phyloP scores from a whole-genome alignment of 1,284 basidiomycete species.

The Pyrrhoderma noxium region DNA sequence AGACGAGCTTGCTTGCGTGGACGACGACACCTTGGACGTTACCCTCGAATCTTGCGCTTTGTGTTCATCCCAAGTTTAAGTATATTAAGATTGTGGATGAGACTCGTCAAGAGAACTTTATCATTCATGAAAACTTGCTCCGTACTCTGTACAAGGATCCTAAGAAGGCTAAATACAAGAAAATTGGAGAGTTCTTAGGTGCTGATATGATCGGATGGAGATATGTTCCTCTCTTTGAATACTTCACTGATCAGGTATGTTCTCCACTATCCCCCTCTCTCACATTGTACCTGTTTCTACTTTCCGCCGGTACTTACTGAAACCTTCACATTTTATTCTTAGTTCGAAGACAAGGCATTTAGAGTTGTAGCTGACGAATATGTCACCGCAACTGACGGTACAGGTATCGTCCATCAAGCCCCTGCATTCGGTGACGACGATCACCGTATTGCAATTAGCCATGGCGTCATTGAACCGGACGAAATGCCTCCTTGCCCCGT shows the following conservation, averaged over 20 bases:
- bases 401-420: constrained; percentile 98
- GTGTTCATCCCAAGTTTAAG: constrained; percentile 92
- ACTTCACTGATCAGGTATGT: constrained; percentile 86
- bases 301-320: not conserved
- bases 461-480: constrained; percentile 77
- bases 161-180: constrained; percentile 96
- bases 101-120: constrained; percentile 84
- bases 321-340: not conserved
- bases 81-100: constrained; percentile 98
- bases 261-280: not conserved
- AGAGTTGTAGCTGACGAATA: constrained; percentile 87
- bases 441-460: constrained; percentile 84
- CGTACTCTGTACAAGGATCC: constrained; percentile 94
- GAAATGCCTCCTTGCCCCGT: constrained; percentile 96
- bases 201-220: constrained; percentile 94
- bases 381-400: constrained; percentile 91
- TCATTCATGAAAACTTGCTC: constrained; percentile 86
- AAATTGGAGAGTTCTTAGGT: constrained; percentile 81
- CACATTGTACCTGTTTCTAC: constrained; percentile 3
- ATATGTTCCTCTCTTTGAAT: constrained; percentile 94
- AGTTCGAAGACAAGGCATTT: constrained; percentile 93
- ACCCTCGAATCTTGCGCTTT: constrained; percentile 91
- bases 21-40: constrained; percentile 99
- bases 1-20: constrained; percentile 92
- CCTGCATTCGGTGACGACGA: constrained; percentile 99